Conservation (phyloP, 495 filamentous ascomycete species). For the Filosporella fistucella region DNA sequence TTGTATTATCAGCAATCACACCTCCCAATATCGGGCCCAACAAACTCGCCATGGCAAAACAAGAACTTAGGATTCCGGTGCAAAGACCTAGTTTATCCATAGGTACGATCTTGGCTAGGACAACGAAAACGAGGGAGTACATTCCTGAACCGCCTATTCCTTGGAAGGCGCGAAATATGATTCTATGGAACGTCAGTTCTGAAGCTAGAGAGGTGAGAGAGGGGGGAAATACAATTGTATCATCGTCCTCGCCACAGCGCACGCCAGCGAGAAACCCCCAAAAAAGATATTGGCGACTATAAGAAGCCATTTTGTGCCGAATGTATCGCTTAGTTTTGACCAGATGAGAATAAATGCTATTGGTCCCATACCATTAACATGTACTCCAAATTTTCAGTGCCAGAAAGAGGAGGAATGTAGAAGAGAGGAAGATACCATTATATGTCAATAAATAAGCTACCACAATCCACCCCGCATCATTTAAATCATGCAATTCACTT, state of each 20-base stretch:
- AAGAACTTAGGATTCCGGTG: slow-evolving; percentile 25
- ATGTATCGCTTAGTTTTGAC: slow-evolving; percentile 43
- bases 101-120: slow-evolving; percentile 42
- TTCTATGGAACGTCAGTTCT: too few relatives aligned
- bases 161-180: slow-evolving; percentile 33
- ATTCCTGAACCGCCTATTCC: slow-evolving; percentile 36
- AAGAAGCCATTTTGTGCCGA: slow-evolving; percentile 43
- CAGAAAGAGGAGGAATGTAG: too few relatives aligned
- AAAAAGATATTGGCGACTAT: slow-evolving; percentile 43
- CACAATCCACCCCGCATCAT: too few relatives aligned
- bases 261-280: slow-evolving; percentile 44
- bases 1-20: slow-evolving; percentile 34
- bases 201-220: too few relatives aligned
- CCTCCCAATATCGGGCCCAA: slow-evolving; percentile 43
- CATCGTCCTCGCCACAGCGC: slow-evolving; percentile 37
- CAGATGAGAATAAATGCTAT: slow-evolving; percentile 31
- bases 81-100: slow-evolving; percentile 27
- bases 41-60: slow-evolving; percentile 28
- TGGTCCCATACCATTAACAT: too few relatives aligned
- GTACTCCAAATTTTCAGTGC: too few relatives aligned
- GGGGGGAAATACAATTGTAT: too few relatives aligned
- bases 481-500: too few relatives aligned
- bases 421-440: too few relatives aligned
- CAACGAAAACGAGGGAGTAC: slow-evolving; percentile 40
- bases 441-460: too few relatives aligned